Evolutionary conservation across 2,329 filamentous ascomycete species (phyloP).

Genomic region (Aschersonia sp.): DNA sequence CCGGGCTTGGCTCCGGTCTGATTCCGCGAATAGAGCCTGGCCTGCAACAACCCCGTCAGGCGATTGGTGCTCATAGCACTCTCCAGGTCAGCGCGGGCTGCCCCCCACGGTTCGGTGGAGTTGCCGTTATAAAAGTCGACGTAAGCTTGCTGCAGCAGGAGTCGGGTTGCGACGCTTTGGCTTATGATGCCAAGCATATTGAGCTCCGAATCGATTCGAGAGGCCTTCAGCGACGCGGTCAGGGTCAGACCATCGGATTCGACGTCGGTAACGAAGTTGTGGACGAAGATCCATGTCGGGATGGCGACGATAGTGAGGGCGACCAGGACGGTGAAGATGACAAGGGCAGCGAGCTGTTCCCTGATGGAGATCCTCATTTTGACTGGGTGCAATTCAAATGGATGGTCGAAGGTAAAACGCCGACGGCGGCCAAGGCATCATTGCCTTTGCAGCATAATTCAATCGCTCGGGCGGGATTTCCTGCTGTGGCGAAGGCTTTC

Average conservation of each 20-base stretch:
- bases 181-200: slow-evolving; percentile 65
- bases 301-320: slow-evolving; percentile 67
- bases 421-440: not conserved
- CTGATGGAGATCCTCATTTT: slow-evolving; percentile 74
- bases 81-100: slow-evolving; percentile 48
- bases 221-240: slow-evolving; percentile 75
- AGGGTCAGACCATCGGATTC: slow-evolving; percentile 51
- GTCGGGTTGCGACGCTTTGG: slow-evolving; percentile 52
- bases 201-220: slow-evolving; percentile 65
- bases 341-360: slow-evolving; percentile 70
- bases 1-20: slow-evolving; percentile 31
- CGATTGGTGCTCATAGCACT: slow-evolving; percentile 52
- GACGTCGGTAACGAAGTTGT: slow-evolving; percentile 35
- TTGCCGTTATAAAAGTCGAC: slow-evolving; percentile 41
- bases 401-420: not conserved
- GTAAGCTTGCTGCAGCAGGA: slow-evolving; percentile 42
- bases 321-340: slow-evolving; percentile 59
- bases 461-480: not conserved
- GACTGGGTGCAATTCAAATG: not conserved
- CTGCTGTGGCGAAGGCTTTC: not conserved
- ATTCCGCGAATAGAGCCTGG: slow-evolving; percentile 57
- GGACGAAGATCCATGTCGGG: slow-evolving; percentile 52
- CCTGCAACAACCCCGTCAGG: slow-evolving; percentile 49
- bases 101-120: slow-evolving; percentile 39
- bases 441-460: slow-evolving; percentile 1